These are phyloP conservation scores for Trifolium repens DNA, from an alignment of 306 rosid species.

Conservation along the genomic window DNA sequence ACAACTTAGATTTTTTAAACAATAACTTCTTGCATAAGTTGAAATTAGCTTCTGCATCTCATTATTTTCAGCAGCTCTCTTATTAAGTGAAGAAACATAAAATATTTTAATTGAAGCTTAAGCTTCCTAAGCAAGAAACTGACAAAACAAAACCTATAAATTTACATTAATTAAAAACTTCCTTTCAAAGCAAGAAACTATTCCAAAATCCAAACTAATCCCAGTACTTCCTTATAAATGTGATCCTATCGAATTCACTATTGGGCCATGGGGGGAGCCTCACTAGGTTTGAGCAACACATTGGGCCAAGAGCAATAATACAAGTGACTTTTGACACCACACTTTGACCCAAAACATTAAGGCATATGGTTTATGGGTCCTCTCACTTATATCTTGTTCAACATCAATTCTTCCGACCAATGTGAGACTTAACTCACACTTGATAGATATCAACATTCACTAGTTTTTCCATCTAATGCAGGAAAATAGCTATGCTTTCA, in stretches of 20 bases:
- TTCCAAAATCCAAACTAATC: not conserved
- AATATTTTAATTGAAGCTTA: not conserved
- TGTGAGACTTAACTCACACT: no score
- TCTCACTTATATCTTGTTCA: no score
- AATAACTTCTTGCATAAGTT: not conserved
- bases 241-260: constrained; percentile 8
- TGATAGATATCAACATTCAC: not conserved
- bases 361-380: no score
- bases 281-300: no score
- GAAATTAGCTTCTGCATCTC: not conserved
- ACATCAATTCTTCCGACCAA: no score
- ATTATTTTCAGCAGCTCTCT: not conserved
- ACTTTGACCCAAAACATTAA: no score
- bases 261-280: no score
- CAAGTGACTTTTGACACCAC: no score
- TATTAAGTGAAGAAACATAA: not conserved
- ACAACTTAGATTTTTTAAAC: not conserved
- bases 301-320: no score
- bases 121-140: not conserved
- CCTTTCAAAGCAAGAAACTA: not conserved
- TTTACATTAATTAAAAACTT: not conserved
- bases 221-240: not conserved
- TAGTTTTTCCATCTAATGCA: not conserved
- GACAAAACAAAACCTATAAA: not conserved
- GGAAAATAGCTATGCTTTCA: constrained; percentile 1